Base-by-base conservation (phyloP, 2,329 filamentous ascomycete species). In the Coniochaeta pulveracea region DNA sequence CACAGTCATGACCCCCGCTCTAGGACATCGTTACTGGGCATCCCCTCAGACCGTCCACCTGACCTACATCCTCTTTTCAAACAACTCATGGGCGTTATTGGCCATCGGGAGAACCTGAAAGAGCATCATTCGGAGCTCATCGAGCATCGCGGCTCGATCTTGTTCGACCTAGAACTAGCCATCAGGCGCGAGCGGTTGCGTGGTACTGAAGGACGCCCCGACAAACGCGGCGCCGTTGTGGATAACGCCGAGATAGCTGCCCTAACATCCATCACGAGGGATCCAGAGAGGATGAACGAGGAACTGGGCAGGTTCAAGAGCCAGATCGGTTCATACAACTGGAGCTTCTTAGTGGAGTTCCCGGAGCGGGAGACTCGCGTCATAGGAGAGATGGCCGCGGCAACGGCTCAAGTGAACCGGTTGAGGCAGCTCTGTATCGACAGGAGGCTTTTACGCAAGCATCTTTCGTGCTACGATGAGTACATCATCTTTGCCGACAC, bases 21-120 rank as follows among this genome's bases (percentile, higher is more conserved):
- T 14, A 37, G 42, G 5, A 34, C 34, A 5, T 36, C 34, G 5
- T 40, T 54, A 10, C 33, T 49, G 17, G 50, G 52, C 2, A 54
- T 55, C 23, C 44, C 45, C 2, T 41, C 37, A 0, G 43, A 48
- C 2, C 43, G 40, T 2, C 29, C 41, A 2, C 39, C 41, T 2
- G 60, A 63, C 24, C 45, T 60, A 2, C 66, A 72, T 38, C 67
- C 67, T 3, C 48, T 64, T 3, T 71, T 68, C 40, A 42, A 51
- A 9, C 48, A 58, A 12, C 52, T 72, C 5, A 54, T 63, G 11
- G 53, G 57, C 10, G 54, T 57, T 2, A 55, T 64, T 8, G 59
- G 55, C 2, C 60, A 69, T 12, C 48, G 64, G n/a, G 55, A 62
- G 27, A 54, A 65, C 19, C 62, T 63, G 10, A 56, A 54, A 31